Conservation (phyloP, 371 early-diverging fungal genomes). For the Circinella umbellata region DNA sequence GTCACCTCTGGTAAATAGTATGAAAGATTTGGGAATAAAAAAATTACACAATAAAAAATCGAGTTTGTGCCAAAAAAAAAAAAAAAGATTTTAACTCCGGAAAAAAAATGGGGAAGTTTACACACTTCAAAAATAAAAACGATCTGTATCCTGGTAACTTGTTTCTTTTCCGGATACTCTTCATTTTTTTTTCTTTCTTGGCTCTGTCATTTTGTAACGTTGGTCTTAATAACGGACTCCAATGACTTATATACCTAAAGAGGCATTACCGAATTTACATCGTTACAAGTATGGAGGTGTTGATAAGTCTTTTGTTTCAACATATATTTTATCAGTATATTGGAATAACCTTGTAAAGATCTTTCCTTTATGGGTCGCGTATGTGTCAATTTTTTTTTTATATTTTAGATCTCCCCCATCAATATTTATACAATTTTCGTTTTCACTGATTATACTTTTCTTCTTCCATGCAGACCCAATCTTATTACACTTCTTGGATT, state of each 20-base stretch:
- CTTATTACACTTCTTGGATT: constrained; percentile 96
- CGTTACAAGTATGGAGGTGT: constrained; percentile 84
- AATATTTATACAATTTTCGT: not conserved
- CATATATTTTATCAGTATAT: constrained; percentile 86
- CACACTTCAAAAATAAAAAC: too few species aligned
- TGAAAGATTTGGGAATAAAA: too few species aligned
- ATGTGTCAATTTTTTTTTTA: constrained; percentile 32
- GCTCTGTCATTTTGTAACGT: not conserved
- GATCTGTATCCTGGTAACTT: too few species aligned
- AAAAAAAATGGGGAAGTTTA: too few species aligned
- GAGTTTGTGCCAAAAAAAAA: too few species aligned
- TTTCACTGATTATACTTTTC: not conserved
- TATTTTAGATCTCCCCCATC: not conserved
- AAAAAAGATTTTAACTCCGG: too few species aligned
- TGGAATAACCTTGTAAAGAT: constrained; percentile 88
- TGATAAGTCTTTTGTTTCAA: constrained; percentile 91
- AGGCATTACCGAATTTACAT: constrained; percentile 62
- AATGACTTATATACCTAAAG: constrained; percentile 44
- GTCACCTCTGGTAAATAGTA: too few species aligned
- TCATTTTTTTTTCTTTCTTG: too few species aligned
- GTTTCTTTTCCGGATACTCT: too few species aligned
- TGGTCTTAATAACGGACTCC: too few species aligned
- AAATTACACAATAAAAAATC: too few species aligned
- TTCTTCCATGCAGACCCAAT: constrained; percentile 82
- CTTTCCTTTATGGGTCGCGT: constrained; percentile 94